phyloP scores from a whole-genome alignment of 176 grass and related monocot genomes.

The Echinochloa phyllopogon region DNA sequence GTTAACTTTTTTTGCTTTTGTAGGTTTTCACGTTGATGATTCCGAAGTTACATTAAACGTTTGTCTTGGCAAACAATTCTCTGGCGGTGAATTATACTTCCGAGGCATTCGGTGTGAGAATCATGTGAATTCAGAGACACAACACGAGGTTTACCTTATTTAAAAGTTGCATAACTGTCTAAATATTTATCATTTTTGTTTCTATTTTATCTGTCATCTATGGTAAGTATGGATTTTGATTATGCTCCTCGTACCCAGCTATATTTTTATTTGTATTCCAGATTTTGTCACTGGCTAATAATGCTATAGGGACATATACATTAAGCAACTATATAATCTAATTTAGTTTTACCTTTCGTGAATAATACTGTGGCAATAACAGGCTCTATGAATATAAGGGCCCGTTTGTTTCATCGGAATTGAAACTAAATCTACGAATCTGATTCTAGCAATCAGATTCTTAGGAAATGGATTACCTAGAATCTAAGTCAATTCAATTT shows the following conservation, averaged over 20 bases:
- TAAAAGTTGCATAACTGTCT: background rate
- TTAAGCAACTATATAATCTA: background rate
- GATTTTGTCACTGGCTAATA: conserved; percentile 22
- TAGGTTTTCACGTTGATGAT: conserved; percentile 99
- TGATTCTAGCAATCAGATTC: too few species aligned
- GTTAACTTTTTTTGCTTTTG: background rate
- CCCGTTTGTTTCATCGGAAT: too few species aligned
- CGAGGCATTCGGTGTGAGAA: conserved; percentile 92
- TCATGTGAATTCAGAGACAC: conserved; percentile 93
- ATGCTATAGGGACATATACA: background rate
- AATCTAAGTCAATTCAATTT: too few species aligned
- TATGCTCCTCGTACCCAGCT: background rate
- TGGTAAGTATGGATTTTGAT: conserved; percentile 9
- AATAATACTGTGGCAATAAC: background rate
- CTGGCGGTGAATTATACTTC: conserved; percentile 95
- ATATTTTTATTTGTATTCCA: background rate
- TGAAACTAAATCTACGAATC: too few species aligned
- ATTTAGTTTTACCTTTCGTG: background rate
- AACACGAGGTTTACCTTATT: conserved; percentile 66
- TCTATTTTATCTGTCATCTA: conserved; percentile 4
- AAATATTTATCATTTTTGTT: conserved; percentile 1
- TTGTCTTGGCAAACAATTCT: conserved; percentile 95
- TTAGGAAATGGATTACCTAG: too few species aligned
- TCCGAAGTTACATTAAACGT: conserved; percentile 98
- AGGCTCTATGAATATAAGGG: background rate